Conservation (phyloP, 1,139 yeast genomes). For the Blastobotrys capitulatus region DNA sequence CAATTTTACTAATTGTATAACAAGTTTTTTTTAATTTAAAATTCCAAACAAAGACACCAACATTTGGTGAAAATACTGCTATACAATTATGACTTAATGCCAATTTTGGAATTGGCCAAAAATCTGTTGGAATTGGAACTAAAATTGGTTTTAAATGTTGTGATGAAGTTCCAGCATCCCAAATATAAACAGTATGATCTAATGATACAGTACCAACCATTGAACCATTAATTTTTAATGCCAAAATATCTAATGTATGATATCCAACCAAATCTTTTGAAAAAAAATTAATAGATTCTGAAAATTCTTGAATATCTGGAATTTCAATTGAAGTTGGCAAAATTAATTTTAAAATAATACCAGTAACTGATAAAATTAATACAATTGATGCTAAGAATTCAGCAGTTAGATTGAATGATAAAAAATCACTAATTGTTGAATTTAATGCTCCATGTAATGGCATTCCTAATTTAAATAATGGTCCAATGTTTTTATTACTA, state of each 20-base stretch:
- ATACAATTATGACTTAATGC: constrained; percentile 57
- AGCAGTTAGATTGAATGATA: constrained; percentile 10
- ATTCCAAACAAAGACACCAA: constrained; percentile 19
- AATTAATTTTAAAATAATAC: constrained; percentile 34
- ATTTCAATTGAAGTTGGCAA: constrained; percentile 21
- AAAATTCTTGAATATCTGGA: constrained; percentile 13
- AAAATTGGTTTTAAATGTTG: constrained; percentile 10
- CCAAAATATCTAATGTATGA: constrained; percentile 59
- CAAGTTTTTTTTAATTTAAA: constrained; percentile 13
- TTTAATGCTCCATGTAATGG: constrained; percentile 13
- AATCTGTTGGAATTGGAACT: constrained; percentile 39
- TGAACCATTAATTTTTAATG: constrained; percentile 50
- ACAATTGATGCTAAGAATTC: constrained; percentile 42
- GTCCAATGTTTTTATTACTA: neutral
- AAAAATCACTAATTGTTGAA: constrained; percentile 7
- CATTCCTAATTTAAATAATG: constrained; percentile 7
- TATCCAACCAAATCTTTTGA: constrained; percentile 52
- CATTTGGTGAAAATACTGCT: constrained; percentile 46
- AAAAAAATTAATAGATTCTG: constrained; percentile 29
- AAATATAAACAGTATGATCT: constrained; percentile 63
- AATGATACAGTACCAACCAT: constrained; percentile 60
- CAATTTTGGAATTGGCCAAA: constrained; percentile 67
- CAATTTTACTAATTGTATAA: constrained; percentile 11
- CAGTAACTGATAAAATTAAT: constrained; percentile 39
- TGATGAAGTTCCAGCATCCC: constrained; percentile 58